Evolutionary conservation across 208 protist genomes (phyloP).

Genomic region (Porcisia hertigi): DNA sequence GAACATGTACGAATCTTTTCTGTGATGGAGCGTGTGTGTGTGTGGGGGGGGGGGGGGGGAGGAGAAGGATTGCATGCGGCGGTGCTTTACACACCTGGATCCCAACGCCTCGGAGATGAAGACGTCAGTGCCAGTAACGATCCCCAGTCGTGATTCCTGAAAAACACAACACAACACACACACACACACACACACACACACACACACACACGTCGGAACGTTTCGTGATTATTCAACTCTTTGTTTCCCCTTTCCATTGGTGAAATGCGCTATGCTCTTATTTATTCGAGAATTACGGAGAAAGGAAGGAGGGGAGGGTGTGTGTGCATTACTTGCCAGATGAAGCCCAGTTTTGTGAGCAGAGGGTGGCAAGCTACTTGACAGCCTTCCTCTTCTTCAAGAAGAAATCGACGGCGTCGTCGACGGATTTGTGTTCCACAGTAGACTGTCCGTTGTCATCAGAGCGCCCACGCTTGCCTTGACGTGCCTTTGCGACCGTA

Average conservation of each 20-base stretch:
- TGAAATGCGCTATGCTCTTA: background rate
- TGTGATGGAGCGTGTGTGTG: background rate
- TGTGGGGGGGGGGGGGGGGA: background rate
- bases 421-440: conserved; percentile 11
- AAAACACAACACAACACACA: background rate
- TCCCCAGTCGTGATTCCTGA: background rate
- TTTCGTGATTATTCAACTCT: background rate
- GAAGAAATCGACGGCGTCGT: conserved; percentile 78
- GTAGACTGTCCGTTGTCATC: conserved; percentile 3
- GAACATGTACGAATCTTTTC: too few relatives aligned
- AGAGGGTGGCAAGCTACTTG: conserved; percentile 6
- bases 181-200: background rate
- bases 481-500: conserved; percentile 71
- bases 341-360: background rate
- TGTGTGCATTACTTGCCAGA: background rate
- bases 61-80: background rate
- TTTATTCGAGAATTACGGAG: conserved; percentile 6
- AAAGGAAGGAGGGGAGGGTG: background rate
- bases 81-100: background rate
- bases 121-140: background rate
- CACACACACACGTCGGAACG: background rate
- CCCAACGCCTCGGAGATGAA: background rate
- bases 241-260: background rate
- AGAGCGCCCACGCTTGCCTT: conserved; percentile 30
- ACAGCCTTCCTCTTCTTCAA: conserved; percentile 34